Conservation (phyloP, 306 rosid genomes). For the Dalbergia oliveri region DNA sequence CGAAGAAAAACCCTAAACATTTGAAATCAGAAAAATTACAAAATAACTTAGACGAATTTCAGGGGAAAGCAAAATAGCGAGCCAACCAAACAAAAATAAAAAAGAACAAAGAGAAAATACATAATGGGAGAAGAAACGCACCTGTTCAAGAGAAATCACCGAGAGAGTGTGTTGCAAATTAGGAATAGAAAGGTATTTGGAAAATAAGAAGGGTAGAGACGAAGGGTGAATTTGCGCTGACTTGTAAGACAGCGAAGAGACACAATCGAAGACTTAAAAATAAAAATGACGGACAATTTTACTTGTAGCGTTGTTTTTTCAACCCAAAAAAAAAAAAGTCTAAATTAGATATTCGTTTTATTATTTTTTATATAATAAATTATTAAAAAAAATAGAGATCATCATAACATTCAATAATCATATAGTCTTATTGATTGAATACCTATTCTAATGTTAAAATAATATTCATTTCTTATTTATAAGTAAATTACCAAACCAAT, state of each 20-base stretch:
- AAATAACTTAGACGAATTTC: not conserved
- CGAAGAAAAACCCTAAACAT: slow-evolving; percentile 47
- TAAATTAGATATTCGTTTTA: too few species aligned
- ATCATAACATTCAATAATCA: too few species aligned
- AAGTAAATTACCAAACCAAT: too few species aligned
- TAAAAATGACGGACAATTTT: too few species aligned
- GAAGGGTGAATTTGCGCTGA: not conserved
- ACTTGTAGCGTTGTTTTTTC: too few species aligned
- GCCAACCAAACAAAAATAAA: not conserved
- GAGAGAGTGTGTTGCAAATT: not conserved
- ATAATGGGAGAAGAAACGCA: not conserved
- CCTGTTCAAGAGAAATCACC: slow-evolving; percentile 32
- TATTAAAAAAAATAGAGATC: too few species aligned
- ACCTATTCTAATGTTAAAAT: too few species aligned
- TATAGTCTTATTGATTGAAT: too few species aligned
- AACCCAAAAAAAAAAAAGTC: too few species aligned
- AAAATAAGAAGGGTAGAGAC: not conserved
- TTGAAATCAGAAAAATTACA: not conserved
- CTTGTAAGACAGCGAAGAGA: not conserved
- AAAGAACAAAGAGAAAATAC: not conserved
- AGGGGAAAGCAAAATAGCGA: not conserved
- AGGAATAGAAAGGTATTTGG: not conserved
- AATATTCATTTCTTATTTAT: too few species aligned
- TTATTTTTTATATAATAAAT: too few species aligned
- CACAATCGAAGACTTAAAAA: not conserved